A percentile compares a stretch with the other conserved stretches of the same genome.
Evolutionary conservation across 2,329 filamentous ascomycete genomes (phyloP).

Genomic region (Didymellaceae sp.): DNA sequence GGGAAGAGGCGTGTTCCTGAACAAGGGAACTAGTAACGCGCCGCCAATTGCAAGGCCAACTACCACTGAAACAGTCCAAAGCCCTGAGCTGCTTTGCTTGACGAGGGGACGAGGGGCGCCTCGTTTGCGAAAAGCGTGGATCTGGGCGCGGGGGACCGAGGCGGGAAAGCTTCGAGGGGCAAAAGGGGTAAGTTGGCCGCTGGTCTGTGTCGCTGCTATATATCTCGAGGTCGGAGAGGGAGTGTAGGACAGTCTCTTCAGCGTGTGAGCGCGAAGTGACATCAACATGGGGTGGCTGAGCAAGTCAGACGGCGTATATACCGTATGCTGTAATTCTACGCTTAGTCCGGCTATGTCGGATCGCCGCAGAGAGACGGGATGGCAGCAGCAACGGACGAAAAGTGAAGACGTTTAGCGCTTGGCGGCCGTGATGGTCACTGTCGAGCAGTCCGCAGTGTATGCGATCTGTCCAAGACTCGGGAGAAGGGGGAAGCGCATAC

Average conservation of each 20-base stretch:
- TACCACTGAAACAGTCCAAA: constrained; percentile 37
- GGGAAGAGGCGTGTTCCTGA: constrained; percentile 15
- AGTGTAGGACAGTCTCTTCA: constrained; percentile 13
- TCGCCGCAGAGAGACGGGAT: constrained; percentile 5
- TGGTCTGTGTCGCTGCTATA: constrained; percentile 14
- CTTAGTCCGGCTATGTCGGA: constrained; percentile 16
- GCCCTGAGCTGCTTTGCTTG: constrained; percentile 33
- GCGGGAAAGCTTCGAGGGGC: constrained; percentile 18
- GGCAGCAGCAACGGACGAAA: constrained; percentile 5
- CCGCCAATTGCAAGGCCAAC: constrained; percentile 43
- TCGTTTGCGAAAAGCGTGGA: constrained; percentile 18
- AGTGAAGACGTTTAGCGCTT: not conserved
- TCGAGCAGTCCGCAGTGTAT: not conserved
- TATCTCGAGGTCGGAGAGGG: constrained; percentile 9
- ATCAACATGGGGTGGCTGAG: constrained; percentile 16
- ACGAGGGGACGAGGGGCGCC: not conserved
- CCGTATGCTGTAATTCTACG: constrained; percentile 11
- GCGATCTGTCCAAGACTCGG: not conserved
- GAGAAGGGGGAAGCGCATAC: not conserved
- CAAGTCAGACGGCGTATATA: constrained; percentile 16
- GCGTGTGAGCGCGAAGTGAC: constrained; percentile 13
- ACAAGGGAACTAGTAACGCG: constrained; percentile 36
- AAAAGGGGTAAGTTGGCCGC: constrained; percentile 22
- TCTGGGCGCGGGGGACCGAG: constrained; percentile 14
- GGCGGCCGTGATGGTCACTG: not conserved